A percentile compares a stretch with the other conserved stretches of the same genome.
phyloP scores from a whole-genome alignment of 805 yeast species.

The Saccharomycopsis sp. region DNA sequence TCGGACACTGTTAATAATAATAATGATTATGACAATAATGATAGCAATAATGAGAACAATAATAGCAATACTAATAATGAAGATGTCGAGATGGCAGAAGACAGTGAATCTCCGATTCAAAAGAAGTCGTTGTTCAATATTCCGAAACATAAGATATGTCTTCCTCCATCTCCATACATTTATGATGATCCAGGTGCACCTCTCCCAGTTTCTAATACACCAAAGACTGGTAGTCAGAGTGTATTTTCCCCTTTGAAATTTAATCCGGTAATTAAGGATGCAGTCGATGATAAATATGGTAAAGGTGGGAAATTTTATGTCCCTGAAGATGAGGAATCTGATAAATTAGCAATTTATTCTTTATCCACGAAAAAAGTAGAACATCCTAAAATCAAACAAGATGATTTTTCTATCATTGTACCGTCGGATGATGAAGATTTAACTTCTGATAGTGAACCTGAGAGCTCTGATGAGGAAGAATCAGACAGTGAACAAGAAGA shows the following conservation, averaged over 20 bases:
- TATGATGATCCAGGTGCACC: slow-evolving; percentile 86
- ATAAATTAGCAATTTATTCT: background rate
- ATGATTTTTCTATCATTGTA: slow-evolving; percentile 24
- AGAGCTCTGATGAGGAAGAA: slow-evolving; percentile 22
- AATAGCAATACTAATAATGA: slow-evolving; percentile 10
- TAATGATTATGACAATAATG: slow-evolving; percentile 5
- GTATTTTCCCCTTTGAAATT: slow-evolving; percentile 78
- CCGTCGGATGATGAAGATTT: slow-evolving; percentile 24
- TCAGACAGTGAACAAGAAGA: slow-evolving; percentile 11
- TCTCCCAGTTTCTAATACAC: slow-evolving; percentile 51
- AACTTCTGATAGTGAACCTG: slow-evolving; percentile 22
- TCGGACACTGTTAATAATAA: background rate
- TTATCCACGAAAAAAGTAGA: background rate
- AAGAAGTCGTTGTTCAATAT: slow-evolving; percentile 45
- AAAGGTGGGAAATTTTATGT: slow-evolving; percentile 88
- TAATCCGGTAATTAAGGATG: slow-evolving; percentile 68
- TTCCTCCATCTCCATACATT: slow-evolving; percentile 40
- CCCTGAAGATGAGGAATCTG: slow-evolving; percentile 7
- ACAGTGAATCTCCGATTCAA: background rate
- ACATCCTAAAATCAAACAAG: too few relatives aligned
- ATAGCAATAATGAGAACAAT: background rate
- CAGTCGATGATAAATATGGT: slow-evolving; percentile 79
- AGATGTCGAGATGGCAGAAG: slow-evolving; percentile 7
- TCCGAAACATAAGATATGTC: slow-evolving; percentile 53
- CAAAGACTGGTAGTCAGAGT: slow-evolving; percentile 37